Base-by-base conservation (phyloP, 306 rosid species). In the Mimosa bimucronata region DNA sequence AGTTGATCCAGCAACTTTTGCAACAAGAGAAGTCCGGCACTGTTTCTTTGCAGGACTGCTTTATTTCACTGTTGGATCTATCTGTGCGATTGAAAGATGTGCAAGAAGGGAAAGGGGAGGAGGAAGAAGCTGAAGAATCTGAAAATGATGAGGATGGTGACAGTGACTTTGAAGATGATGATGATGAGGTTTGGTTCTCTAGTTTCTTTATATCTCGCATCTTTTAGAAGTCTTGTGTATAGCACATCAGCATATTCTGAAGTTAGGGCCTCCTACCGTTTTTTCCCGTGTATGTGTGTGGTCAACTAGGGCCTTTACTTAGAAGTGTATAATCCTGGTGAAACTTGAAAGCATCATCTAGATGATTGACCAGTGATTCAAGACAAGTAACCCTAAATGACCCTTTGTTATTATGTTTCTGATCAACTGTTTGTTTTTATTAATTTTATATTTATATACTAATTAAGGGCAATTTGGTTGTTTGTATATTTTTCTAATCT, bases 51-150 rank as follows among this genome's bases (percentile, higher is more conserved):
- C 86, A 77, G 38, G 87, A 85, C 76, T 91, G 91, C 87, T 89
- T 92, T 80, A 81, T 86, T 78, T 86, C 88, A 25, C 83, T 94
- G 78, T 80, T 94, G 90, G 97, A 90, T 81, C 88, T 92, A 60
- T 87, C 86, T 0, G 21, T 86, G 61, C 90, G 85, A 31, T 81
- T 88, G 81, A 90, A 87, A 74, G 91, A 90, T 77, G 84, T 83
- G 74, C 88, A 80, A 31, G 90, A 87, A 45, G 90, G 83, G 50
- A 71, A 86, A 3, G 90, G 79, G 50, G 92, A 72, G 41, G 90
- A 83, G 65, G 89, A 79, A 69, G 89, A 78, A 37, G 80, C 31
- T 30, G 88, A 83, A 34, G 97, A 84, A 50, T 85, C 45, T 48
- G 90, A 84, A 78, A 82, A 78, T 26, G 93, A 87, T 0, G 87